Conservation (phyloP, 1,284 basidiomycete genomes). For the Moesziomyces sp. region DNA sequence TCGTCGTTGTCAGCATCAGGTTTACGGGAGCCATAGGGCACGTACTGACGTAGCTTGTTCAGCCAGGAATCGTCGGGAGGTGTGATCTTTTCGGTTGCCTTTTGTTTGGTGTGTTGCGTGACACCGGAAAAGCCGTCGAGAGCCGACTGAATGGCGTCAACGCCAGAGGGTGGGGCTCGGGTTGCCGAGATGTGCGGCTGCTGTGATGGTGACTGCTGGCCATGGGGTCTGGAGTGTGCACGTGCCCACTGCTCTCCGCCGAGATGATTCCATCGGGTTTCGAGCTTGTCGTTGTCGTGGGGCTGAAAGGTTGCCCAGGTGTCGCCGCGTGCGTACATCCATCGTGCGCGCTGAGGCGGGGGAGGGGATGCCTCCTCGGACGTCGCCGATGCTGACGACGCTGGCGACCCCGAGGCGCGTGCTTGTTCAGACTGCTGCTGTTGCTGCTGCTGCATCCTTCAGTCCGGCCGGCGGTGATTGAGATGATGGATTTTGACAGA, state of each 20-base stretch:
- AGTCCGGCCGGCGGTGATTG: too few species aligned
- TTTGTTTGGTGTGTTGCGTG: conserved; percentile 4
- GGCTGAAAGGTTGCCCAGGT: conserved; percentile 60
- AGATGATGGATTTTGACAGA: too few species aligned
- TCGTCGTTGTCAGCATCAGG: conserved; percentile 1
- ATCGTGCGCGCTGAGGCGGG: conserved; percentile 43
- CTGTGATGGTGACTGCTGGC: conserved; percentile 1
- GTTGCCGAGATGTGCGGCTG: conserved; percentile 2
- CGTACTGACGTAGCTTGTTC: conserved; percentile 7
- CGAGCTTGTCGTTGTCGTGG: conserved; percentile 54
- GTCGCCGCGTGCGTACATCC: conserved; percentile 62
- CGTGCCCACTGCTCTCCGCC: conserved; percentile 32
- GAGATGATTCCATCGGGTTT: conserved; percentile 47
- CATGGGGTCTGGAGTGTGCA: conserved; percentile 1
- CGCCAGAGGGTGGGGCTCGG: conserved; percentile 45
- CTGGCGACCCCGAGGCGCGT: neutral
- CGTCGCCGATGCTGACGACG: neutral
- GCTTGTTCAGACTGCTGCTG: too few species aligned
- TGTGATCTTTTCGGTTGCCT: neutral
- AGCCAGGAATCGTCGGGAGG: conserved; percentile 7
- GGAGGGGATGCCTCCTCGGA: neutral
- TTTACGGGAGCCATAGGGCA: conserved; percentile 7
- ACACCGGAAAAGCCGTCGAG: conserved; percentile 17
- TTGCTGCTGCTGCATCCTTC: too few species aligned
- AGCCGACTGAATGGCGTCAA: conserved; percentile 37